These are phyloP conservation scores for Westerdykella sp. DNA, from an alignment of 2,329 filamentous ascomycete species.

Conservation along the genomic window DNA sequence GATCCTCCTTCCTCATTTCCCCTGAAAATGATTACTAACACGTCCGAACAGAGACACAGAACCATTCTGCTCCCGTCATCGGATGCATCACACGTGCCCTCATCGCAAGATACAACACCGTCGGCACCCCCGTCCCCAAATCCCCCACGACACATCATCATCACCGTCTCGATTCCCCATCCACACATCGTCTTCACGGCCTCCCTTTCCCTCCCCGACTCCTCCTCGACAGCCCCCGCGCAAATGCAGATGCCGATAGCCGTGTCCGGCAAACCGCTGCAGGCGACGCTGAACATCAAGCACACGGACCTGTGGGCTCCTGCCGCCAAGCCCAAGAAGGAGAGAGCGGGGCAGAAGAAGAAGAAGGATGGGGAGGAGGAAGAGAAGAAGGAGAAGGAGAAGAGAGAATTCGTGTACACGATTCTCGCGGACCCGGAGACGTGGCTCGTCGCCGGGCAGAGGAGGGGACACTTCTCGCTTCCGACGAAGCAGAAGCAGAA, in stretches of 20 bases:
- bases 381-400: conserved; percentile 28
- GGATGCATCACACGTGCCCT: background rate
- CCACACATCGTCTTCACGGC: conserved; percentile 78
- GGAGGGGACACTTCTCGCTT: conserved; percentile 68
- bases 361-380: conserved; percentile 38
- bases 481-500: conserved; percentile 65
- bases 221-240: conserved; percentile 30
- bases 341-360: conserved; percentile 29
- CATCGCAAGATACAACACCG: conserved; percentile 1
- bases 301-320: conserved; percentile 52
- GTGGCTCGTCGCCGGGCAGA: conserved; percentile 80
- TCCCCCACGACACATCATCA: conserved; percentile 62
- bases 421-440: conserved; percentile 65
- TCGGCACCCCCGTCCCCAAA: conserved; percentile 24
- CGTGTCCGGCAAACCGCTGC: conserved; percentile 58
- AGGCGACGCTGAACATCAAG: conserved; percentile 53
- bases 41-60: conserved; percentile 18
- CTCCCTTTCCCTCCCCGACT: conserved; percentile 47
- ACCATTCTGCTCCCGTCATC: conserved; percentile 16
- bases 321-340: conserved; percentile 18
- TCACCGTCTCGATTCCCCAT: conserved; percentile 83
- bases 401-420: conserved; percentile 77
- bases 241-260: conserved; percentile 23
- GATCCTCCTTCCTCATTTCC: background rate
- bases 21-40: conserved; percentile 9